phyloP scores from a whole-genome alignment of 139 green algal species.

The Tetraselmis striata region DNA sequence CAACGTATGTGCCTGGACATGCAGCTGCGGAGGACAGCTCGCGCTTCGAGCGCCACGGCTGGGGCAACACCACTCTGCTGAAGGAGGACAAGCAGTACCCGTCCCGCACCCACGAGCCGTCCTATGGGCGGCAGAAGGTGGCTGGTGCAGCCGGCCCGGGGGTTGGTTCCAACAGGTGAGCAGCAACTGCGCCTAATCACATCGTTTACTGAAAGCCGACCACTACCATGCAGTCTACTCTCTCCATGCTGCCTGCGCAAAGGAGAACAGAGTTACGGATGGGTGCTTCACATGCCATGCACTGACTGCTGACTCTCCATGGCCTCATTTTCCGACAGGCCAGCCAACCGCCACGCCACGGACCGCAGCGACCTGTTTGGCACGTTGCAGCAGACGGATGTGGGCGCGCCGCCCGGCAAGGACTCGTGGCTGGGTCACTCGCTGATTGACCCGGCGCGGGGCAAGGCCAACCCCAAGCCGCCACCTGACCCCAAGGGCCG shows the following conservation, averaged over 20 bases:
- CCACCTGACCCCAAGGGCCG: neutral
- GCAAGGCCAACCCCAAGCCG: neutral
- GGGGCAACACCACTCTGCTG: neutral
- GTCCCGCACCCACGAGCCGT: neutral
- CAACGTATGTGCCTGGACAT: no score
- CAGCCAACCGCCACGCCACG: neutral
- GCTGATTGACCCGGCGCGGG: neutral
- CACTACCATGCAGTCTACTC: no score
- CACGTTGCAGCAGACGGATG: neutral
- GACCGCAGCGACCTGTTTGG: neutral
- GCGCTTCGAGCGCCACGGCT: neutral
- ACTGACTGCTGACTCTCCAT: no score
- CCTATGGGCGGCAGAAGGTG: neutral
- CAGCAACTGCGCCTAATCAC: no score
- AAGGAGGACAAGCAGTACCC: neutral
- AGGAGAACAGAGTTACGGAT: no score
- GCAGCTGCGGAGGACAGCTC: neutral
- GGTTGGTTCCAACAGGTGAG: neutral
- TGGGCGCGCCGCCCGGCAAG: neutral
- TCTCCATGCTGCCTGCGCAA: no score
- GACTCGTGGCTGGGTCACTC: neutral
- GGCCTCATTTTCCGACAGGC: no score
- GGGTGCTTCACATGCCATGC: no score
- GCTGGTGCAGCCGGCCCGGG: no score
- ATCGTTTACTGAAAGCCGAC: no score